Evolutionary conservation across 352 stramenopile genomes (phyloP).

Genomic region (Phytophthora rubi): DNA sequence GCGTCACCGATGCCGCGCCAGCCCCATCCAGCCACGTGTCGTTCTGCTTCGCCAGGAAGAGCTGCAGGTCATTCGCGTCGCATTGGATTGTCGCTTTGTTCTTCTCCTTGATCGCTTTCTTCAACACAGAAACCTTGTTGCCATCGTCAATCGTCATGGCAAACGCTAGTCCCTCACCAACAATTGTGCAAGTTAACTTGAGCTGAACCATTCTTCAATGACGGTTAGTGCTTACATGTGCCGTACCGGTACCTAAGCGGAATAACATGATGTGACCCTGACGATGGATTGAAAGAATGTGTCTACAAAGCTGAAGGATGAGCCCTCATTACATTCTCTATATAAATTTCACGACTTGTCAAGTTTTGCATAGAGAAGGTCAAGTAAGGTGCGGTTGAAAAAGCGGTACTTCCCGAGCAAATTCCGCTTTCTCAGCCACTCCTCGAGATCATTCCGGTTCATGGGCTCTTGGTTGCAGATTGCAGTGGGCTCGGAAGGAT

Average conservation of each 20-base stretch:
- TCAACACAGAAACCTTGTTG: neutral
- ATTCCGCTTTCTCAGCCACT: conserved; percentile 23
- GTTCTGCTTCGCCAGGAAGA: neutral
- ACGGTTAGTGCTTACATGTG: too few species aligned
- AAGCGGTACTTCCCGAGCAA: neutral
- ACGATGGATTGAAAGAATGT: too few species aligned
- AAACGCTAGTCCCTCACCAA: too few species aligned
- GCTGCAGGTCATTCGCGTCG: neutral
- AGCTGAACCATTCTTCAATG: too few species aligned
- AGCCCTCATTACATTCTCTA: too few species aligned
- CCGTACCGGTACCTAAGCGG: too few species aligned
- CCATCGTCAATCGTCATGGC: too few species aligned
- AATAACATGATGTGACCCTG: too few species aligned
- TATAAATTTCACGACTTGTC: neutral
- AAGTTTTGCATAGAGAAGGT: conserved; percentile 2
- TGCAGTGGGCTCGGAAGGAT: conserved; percentile 21
- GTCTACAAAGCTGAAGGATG: too few species aligned
- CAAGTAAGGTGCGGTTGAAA: neutral
- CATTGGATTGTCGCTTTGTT: neutral
- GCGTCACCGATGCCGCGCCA: too few species aligned
- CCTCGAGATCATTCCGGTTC: conserved; percentile 24
- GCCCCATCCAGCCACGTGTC: neutral
- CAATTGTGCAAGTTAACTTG: too few species aligned
- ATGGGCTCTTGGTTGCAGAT: conserved; percentile 41
- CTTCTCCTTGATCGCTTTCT: neutral